These are phyloP conservation scores for Spergularia azorica DNA, from an alignment of 179 eudicot genomes.

Conservation along the genomic window DNA sequence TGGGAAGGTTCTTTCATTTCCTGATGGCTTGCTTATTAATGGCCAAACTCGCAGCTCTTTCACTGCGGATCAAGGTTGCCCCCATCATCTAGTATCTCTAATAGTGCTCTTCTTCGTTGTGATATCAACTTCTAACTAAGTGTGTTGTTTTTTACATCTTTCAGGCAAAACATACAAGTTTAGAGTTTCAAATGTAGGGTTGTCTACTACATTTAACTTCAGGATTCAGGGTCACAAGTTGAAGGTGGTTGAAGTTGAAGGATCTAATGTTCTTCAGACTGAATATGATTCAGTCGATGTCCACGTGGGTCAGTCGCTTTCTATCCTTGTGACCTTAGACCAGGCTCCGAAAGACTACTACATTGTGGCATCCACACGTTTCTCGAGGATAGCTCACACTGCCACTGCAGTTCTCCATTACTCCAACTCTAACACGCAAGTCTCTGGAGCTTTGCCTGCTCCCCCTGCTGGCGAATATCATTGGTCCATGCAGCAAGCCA, in stretches of 20 bases:
- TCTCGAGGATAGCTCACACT: constrained; percentile 31
- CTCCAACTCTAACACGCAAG: constrained; percentile 30
- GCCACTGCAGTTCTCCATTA: constrained; percentile 43
- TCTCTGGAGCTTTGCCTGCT: constrained; percentile 38
- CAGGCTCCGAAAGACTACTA: constrained; percentile 50
- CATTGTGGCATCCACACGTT: constrained; percentile 48
- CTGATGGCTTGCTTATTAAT: constrained; percentile 79
- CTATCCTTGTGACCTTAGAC: constrained; percentile 46
- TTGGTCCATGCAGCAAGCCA: constrained; percentile 88
- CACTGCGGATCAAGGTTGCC: constrained; percentile 70
- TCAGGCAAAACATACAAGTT: constrained; percentile 50
- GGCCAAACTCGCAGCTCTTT: constrained; percentile 59
- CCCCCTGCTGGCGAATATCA: constrained; percentile 33
- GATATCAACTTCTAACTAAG: neutral
- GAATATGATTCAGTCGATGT: constrained; percentile 45
- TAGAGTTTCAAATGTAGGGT: constrained; percentile 49
- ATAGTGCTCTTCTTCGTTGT: neutral
- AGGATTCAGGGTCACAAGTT: constrained; percentile 45
- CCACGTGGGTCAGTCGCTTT: constrained; percentile 50
- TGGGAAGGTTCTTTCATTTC: constrained; percentile 65
- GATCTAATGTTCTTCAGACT: constrained; percentile 45
- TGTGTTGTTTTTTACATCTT: neutral
- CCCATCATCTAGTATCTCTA: neutral
- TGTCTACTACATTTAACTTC: constrained; percentile 46
- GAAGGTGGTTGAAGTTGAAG: constrained; percentile 53